Conservation (phyloP, 2,329 filamentous ascomycete genomes). For the Colletotrichum falcatum region DNA sequence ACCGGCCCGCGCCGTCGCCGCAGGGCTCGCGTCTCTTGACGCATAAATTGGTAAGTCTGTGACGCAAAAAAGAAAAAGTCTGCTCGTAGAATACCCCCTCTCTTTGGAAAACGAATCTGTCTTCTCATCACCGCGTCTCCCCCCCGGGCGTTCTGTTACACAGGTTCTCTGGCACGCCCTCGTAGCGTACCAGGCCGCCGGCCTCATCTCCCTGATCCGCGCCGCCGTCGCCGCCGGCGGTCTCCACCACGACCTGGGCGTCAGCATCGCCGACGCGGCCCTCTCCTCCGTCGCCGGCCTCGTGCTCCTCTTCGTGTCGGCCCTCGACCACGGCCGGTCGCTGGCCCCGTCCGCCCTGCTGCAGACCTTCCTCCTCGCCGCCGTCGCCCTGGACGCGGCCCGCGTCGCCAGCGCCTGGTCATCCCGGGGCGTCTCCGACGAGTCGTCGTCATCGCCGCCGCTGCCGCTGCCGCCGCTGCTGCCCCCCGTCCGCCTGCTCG, state of each 20-base stretch:
- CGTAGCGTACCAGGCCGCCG: not conserved
- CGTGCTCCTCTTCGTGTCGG: slow-evolving; percentile 3
- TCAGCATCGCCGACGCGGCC: not conserved
- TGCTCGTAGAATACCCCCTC: too few species aligned
- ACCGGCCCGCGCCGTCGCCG: not conserved
- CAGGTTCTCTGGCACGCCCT: slow-evolving; percentile 22
- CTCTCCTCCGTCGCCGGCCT: not conserved
- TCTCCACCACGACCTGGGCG: not conserved
- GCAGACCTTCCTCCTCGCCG: slow-evolving; percentile 5
- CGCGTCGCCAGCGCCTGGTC: slow-evolving; percentile 1
- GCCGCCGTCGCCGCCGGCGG: not conserved
- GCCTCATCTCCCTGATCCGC: not conserved
- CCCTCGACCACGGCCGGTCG: slow-evolving; percentile 1
- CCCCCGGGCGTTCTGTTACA: too few species aligned
- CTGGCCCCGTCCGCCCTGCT: slow-evolving; percentile 15
- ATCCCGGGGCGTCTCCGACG: too few species aligned
- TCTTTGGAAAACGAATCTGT: too few species aligned
- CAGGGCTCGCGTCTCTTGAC: not conserved
- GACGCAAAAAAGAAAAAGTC: too few species aligned
- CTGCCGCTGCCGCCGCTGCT: too few species aligned
- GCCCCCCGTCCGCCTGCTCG: not conserved
- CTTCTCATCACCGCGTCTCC: not conserved
- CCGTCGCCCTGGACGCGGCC: not conserved
- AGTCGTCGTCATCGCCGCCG: too few species aligned
- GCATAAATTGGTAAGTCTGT: not conserved